Evolutionary conservation across 2,329 filamentous ascomycete genomes (phyloP).

Genomic region (Eutypa lata): DNA sequence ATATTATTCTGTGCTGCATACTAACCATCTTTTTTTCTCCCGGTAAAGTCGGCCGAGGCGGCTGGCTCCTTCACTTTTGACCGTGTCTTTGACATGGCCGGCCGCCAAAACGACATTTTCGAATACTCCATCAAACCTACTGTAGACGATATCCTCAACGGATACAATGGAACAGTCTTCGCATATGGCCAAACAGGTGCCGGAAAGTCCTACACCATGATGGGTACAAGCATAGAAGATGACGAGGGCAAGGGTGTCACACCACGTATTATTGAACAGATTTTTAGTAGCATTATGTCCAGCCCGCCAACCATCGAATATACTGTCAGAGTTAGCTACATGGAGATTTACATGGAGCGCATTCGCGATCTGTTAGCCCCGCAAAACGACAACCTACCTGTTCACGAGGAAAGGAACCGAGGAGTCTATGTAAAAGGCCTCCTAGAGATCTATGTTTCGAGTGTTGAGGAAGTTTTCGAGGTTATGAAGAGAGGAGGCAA

Average conservation of each 20-base stretch:
- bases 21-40: conserved; percentile 21
- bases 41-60: conserved; percentile 71
- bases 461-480: conserved; percentile 92
- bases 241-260: conserved; percentile 88
- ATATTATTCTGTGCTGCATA: too few relatives aligned
- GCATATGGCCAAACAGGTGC: conserved; percentile 98
- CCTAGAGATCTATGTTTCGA: conserved; percentile 91
- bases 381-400: conserved; percentile 90
- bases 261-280: conserved; percentile 94
- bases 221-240: conserved; percentile 92
- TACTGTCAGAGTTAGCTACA: conserved; percentile 97
- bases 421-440: conserved; percentile 97
- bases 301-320: conserved; percentile 95
- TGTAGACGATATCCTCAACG: conserved; percentile 96
- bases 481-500: conserved; percentile 92
- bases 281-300: conserved; percentile 90
- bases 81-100: conserved; percentile 92
- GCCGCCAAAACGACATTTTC: conserved; percentile 89
- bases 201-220: conserved; percentile 99
- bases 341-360: conserved; percentile 99
- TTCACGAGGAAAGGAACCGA: conserved; percentile 96
- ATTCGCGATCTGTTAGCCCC: conserved; percentile 91
- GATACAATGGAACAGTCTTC: conserved; percentile 98
- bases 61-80: conserved; percentile 92
- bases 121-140: conserved; percentile 95